phyloP scores from a whole-genome alignment of 441 rosid genomes.

The Rhodomyrtus psidioides region DNA sequence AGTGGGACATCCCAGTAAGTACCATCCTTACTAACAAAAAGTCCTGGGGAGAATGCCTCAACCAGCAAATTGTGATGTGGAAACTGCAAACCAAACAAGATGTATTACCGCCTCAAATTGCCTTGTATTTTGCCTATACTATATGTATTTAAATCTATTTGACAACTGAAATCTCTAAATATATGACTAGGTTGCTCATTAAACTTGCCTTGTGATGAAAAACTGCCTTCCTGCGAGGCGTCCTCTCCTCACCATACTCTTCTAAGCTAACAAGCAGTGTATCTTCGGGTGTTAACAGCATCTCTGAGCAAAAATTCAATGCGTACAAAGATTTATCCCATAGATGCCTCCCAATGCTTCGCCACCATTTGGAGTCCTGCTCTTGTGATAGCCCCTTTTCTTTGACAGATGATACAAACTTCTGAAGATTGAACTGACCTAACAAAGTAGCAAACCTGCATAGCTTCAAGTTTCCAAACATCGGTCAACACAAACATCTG shows the following conservation, averaged over 20 bases:
- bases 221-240: constrained; percentile 59
- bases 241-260: constrained; percentile 23
- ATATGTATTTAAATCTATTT: neutral
- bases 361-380: constrained; percentile 27
- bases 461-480: neutral
- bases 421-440: constrained; percentile 72
- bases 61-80: constrained; percentile 53
- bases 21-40: constrained; percentile 56
- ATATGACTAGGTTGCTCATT: neutral
- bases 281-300: constrained; percentile 54
- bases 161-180: neutral
- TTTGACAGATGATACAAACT: constrained; percentile 44
- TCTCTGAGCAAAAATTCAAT: constrained; percentile 66
- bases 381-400: constrained; percentile 11
- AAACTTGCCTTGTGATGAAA: constrained; percentile 51
- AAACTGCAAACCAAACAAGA: constrained; percentile 42
- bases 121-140: neutral
- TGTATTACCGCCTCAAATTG: neutral
- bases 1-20: constrained; percentile 89
- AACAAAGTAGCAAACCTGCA: constrained; percentile 60
- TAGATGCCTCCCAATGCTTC: constrained; percentile 21
- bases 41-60: constrained; percentile 76
- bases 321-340: constrained; percentile 73
- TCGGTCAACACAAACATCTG: neutral
- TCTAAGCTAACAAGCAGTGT: constrained; percentile 54